A percentile compares a stretch with the other conserved stretches of the same genome.
phyloP scores from a whole-genome alignment of 768 basidiomycete genomes.

The Leucocoprinus birnbaumii region DNA sequence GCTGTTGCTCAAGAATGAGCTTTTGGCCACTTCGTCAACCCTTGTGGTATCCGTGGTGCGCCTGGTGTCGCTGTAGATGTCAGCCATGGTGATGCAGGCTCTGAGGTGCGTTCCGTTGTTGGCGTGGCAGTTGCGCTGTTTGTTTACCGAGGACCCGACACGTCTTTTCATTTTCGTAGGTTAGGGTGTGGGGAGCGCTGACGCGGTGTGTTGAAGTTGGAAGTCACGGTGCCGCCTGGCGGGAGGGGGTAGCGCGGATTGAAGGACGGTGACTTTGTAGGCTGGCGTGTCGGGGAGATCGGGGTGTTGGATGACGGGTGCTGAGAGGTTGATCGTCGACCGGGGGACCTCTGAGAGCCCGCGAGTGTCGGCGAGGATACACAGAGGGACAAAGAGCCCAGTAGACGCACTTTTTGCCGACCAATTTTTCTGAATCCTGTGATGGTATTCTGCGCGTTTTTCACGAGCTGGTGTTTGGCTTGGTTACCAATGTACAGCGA shows the following conservation, averaged over 20 bases:
- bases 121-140: no score
- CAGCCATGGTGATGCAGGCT: no score
- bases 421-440: constrained; percentile 89
- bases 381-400: not conserved
- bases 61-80: no score
- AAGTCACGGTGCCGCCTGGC: constrained; percentile 33
- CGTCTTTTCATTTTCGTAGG: no score
- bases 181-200: constrained; percentile 70
- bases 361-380: not conserved
- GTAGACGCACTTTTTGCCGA: constrained; percentile 79
- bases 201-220: constrained; percentile 61
- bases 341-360: constrained; percentile 77
- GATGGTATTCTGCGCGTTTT: constrained; percentile 93
- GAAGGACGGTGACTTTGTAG: constrained; percentile 80
- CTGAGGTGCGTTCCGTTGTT: no score
- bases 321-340: constrained; percentile 48
- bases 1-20: no score
- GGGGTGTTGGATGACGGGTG: constrained; percentile 77
- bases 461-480: constrained; percentile 91
- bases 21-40: no score
- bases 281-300: constrained; percentile 69
- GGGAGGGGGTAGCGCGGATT: constrained; percentile 71
- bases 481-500: constrained; percentile 92
- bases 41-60: no score
- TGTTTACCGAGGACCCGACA: no score